phyloP scores from a whole-genome alignment of 2,329 filamentous ascomycete species.

The Didymella sp. region DNA sequence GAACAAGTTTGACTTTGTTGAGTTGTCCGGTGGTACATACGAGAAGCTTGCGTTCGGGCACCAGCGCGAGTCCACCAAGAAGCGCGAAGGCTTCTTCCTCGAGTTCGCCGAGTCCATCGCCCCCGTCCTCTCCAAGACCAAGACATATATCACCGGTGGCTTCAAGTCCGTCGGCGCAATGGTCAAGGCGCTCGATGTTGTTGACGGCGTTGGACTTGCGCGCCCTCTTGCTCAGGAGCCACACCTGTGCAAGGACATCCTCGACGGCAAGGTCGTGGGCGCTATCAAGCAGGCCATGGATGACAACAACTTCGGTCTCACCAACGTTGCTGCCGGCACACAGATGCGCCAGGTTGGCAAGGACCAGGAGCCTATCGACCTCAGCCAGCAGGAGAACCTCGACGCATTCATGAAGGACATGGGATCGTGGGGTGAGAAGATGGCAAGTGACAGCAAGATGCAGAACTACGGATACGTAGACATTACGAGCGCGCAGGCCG shows the following conservation, averaged over 20 bases:
- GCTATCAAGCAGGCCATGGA: conserved; percentile 59
- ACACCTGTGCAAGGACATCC: conserved; percentile 53
- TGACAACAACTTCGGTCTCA: conserved; percentile 61
- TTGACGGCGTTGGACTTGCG: conserved; percentile 67
- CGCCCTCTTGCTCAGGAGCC: conserved; percentile 62
- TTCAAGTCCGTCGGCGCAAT: conserved; percentile 63
- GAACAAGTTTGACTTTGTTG: conserved; percentile 63
- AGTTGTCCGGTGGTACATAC: conserved; percentile 67
- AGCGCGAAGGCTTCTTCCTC: conserved; percentile 66
- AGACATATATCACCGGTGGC: conserved; percentile 66
- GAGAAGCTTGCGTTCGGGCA: conserved; percentile 61
- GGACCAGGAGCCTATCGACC: conserved; percentile 61
- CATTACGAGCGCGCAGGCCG: conserved; percentile 45
- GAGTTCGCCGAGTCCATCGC: conserved; percentile 64
- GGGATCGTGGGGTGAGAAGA: conserved; percentile 52
- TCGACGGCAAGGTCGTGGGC: conserved; percentile 52
- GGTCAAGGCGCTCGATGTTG: conserved; percentile 63
- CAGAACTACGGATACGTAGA: conserved; percentile 57
- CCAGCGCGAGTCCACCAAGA: conserved; percentile 61
- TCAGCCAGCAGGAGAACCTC: conserved; percentile 57
- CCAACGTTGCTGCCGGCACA: conserved; percentile 56
- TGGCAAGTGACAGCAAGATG: conserved; percentile 50
- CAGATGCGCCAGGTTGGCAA: conserved; percentile 63
- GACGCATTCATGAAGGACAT: conserved; percentile 59
- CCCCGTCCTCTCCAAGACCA: conserved; percentile 63